A percentile compares a stretch with the other conserved stretches of the same genome.
phyloP scores from a whole-genome alignment of 2,329 filamentous ascomycete species.

The Mycosphaerella sp. region DNA sequence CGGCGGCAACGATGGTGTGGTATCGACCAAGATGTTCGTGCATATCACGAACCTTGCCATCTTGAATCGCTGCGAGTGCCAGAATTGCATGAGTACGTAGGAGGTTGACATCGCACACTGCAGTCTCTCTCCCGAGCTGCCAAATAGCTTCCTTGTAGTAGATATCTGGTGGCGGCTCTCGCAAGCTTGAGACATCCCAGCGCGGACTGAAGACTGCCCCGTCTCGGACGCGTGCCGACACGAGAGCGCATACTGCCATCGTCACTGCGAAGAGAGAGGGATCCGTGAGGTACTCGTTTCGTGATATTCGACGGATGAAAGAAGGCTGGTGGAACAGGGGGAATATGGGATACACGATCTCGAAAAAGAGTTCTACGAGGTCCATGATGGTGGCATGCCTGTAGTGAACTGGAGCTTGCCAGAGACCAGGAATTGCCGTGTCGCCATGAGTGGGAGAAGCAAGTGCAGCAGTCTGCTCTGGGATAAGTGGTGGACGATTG shows the following conservation, averaged over 20 bases:
- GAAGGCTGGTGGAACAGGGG: conserved; percentile 44
- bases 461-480: not conserved
- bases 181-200: conserved; percentile 27
- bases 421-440: conserved; percentile 19
- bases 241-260: conserved; percentile 45
- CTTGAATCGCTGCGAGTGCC: conserved; percentile 45
- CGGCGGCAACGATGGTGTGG: conserved; percentile 42
- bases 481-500: not conserved
- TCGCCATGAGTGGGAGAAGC: not conserved
- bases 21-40: conserved; percentile 45
- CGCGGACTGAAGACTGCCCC: conserved; percentile 38
- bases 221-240: conserved; percentile 43
- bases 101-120: conserved; percentile 27
- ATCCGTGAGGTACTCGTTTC: conserved; percentile 37
- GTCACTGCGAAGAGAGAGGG: conserved; percentile 40
- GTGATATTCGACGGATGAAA: conserved; percentile 36
- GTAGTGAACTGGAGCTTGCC: conserved; percentile 23
- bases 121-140: conserved; percentile 19
- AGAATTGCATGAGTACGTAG: conserved; percentile 41
- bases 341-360: conserved; percentile 48
- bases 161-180: conserved; percentile 32
- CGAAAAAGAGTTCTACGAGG: conserved; percentile 45
- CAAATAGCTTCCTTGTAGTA: conserved; percentile 36
- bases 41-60: conserved; percentile 42
- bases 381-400: conserved; percentile 36